Percentiles rank a stretch among this genome's conserved stretches.
phyloP scores from a whole-genome alignment of 441 rosid genomes.

The Populus hybrid region DNA sequence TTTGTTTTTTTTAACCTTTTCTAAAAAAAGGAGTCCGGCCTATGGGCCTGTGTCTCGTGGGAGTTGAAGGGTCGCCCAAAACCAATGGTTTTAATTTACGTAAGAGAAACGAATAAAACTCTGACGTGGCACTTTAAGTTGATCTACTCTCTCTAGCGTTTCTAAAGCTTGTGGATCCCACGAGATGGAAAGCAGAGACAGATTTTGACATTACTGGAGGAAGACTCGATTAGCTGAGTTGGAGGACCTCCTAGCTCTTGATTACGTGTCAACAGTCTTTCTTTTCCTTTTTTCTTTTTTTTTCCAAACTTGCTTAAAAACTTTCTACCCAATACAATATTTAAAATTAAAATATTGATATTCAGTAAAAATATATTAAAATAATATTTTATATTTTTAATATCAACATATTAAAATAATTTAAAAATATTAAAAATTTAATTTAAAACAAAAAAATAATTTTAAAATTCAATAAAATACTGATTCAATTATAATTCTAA shows the following conservation, averaged over 20 bases:
- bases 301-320: not conserved
- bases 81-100: slow-evolving; percentile 18
- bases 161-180: not conserved
- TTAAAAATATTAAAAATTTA: too few relatives aligned
- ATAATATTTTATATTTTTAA: too few relatives aligned
- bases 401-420: too few relatives aligned
- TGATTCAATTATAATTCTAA: too few relatives aligned
- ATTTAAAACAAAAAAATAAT: too few relatives aligned
- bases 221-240: not conserved
- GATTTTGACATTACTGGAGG: slow-evolving; percentile 1
- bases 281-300: too few relatives aligned
- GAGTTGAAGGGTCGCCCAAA: not conserved
- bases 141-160: not conserved
- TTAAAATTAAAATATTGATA: too few relatives aligned
- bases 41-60: not conserved
- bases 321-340: too few relatives aligned
- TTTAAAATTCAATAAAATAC: too few relatives aligned
- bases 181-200: not conserved
- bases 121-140: slow-evolving; percentile 26
- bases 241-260: not conserved
- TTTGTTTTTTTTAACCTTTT: too few relatives aligned
- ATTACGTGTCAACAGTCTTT: not conserved
- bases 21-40: not conserved
- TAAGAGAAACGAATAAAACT: slow-evolving; percentile 18
- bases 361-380: too few relatives aligned